Percentiles rank a stretch among this genome's conserved stretches.
These are phyloP conservation scores for Picea abies DNA, from an alignment of 83 land plant genomes.

Conservation along the genomic window DNA sequence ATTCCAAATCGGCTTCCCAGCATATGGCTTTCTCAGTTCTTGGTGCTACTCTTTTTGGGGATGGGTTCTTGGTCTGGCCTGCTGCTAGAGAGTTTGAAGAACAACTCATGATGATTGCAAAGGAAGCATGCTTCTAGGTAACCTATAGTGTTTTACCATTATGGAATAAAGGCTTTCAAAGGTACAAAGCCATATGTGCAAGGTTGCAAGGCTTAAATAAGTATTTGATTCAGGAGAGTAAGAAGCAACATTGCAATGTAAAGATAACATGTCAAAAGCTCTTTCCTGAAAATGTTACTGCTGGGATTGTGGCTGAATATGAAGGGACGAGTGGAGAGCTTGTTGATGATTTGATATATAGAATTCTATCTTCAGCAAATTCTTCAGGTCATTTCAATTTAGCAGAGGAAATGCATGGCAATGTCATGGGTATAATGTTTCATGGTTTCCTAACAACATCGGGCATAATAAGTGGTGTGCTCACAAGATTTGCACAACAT, in stretches of 20 bases:
- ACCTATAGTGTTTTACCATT: slow-evolving; percentile 53
- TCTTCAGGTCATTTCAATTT: slow-evolving; percentile 16
- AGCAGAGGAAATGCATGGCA: slow-evolving; percentile 43
- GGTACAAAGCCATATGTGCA: slow-evolving; percentile 37
- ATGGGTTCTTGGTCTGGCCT: slow-evolving; percentile 41
- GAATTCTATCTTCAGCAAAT: slow-evolving; percentile 7
- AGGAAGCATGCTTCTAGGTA: slow-evolving; percentile 65
- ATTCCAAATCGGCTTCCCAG: slow-evolving; percentile 34
- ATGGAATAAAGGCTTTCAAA: slow-evolving; percentile 59
- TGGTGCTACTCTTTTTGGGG: slow-evolving; percentile 65
- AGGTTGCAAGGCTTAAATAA: slow-evolving; percentile 47
- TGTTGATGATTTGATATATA: slow-evolving; percentile 17
- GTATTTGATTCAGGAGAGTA: slow-evolving; percentile 36
- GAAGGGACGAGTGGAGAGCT: slow-evolving; percentile 9
- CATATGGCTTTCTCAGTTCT: slow-evolving; percentile 53
- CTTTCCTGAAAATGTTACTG: slow-evolving; percentile 1
- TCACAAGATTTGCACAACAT: slow-evolving; percentile 52
- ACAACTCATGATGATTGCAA: slow-evolving; percentile 55
- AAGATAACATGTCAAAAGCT: neutral
- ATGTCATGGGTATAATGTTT: slow-evolving; percentile 59
- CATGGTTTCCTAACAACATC: slow-evolving; percentile 62
- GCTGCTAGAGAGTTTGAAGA: slow-evolving; percentile 55
- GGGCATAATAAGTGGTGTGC: slow-evolving; percentile 43
- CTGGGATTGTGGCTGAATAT: neutral
- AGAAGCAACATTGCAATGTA: slow-evolving; percentile 7